These are phyloP conservation scores for Trypanosoma melophagium DNA, from an alignment of 208 protist genomes.

Conservation along the genomic window DNA sequence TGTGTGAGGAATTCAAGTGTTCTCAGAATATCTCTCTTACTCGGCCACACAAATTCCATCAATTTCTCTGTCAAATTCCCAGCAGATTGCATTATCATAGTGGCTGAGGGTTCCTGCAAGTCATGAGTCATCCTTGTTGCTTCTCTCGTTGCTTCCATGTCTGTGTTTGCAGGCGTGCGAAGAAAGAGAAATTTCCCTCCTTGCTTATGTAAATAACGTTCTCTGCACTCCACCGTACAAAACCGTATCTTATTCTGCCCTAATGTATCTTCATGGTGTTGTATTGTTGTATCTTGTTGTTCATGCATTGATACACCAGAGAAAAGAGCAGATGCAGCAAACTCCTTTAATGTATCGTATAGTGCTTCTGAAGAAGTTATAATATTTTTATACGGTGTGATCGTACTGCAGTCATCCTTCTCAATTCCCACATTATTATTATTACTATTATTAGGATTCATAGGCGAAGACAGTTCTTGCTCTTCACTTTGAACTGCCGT, in stretches of 20 bases:
- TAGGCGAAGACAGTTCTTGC: background rate
- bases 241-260: background rate
- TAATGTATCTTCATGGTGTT: background rate
- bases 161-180: background rate
- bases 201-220: conserved; percentile 2
- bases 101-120: conserved; percentile 14
- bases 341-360: conserved; percentile 19
- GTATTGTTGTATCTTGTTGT: background rate
- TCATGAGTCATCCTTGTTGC: background rate
- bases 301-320: background rate
- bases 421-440: background rate
- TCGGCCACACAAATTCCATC: conserved; percentile 29
- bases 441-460: conserved; percentile 8
- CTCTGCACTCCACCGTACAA: conserved; percentile 16
- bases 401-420: no score
- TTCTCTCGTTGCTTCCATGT: background rate
- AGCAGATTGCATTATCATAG: conserved; percentile 19
- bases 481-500: background rate
- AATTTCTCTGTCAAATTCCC: conserved; percentile 5
- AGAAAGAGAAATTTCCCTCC: conserved; percentile 17
- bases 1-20: conserved; percentile 39
- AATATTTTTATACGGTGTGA: no score
- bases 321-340: conserved; percentile 6
- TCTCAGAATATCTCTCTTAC: conserved; percentile 25
- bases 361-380: background rate